Conservation (phyloP, 306 rosid species). For the Astragalus glycyphyllos region DNA sequence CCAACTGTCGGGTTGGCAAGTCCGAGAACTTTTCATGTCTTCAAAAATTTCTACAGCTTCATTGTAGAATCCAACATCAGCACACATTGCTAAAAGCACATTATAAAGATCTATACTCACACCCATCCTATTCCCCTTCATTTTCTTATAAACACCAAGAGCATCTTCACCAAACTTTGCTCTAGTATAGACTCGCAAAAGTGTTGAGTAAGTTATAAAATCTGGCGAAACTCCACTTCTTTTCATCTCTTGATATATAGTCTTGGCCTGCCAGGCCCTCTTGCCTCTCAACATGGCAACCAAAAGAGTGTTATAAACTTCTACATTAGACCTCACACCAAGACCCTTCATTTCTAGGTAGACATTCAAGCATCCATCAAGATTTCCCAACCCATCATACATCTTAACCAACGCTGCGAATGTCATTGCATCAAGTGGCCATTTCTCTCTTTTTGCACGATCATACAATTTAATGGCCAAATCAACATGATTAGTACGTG, state of each 20-base stretch:
- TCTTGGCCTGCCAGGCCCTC: constrained; percentile 77
- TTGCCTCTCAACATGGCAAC: constrained; percentile 78
- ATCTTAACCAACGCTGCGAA: constrained; percentile 75
- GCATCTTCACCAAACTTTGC: constrained; percentile 77
- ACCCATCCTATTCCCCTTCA: constrained; percentile 74
- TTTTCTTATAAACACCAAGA: constrained; percentile 68
- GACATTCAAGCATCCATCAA: constrained; percentile 75
- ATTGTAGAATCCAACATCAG: constrained; percentile 67
- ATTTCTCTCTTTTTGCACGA: constrained; percentile 67
- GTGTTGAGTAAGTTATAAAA: constrained; percentile 71
- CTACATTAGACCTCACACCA: constrained; percentile 68
- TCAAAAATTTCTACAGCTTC: constrained; percentile 70
- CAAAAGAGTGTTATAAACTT: constrained; percentile 67
- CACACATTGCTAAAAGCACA: constrained; percentile 76
- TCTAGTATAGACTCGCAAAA: constrained; percentile 69
- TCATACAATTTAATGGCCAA: constrained; percentile 77
- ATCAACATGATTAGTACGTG: constrained; percentile 69
- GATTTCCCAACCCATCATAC: constrained; percentile 65
- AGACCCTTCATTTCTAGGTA: constrained; percentile 81
- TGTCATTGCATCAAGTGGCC: constrained; percentile 67
- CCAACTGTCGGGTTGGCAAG: constrained; percentile 75
- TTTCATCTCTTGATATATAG: constrained; percentile 74
- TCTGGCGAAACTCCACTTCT: constrained; percentile 62
- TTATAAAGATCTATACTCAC: constrained; percentile 69
- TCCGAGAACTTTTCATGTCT: constrained; percentile 72